These are phyloP conservation scores for Paraphoma chrysanthemicola DNA, from an alignment of 2,329 filamentous ascomycete species.

Conservation along the genomic window DNA sequence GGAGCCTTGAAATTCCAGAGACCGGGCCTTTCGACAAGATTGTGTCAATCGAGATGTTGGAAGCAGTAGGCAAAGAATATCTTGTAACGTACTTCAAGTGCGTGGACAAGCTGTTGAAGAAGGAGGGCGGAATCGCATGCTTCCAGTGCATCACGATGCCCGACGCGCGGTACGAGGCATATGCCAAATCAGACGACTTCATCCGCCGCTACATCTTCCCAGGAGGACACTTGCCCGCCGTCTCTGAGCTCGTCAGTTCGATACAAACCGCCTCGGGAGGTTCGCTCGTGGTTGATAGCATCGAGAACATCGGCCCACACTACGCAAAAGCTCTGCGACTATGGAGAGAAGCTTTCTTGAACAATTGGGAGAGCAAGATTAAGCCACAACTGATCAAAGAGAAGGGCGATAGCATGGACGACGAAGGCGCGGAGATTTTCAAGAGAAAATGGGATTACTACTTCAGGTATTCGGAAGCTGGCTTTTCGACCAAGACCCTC, in stretches of 20 bases:
- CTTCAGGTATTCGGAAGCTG: conserved; percentile 77
- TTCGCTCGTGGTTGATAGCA: conserved; percentile 68
- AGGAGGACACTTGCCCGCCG: conserved; percentile 74
- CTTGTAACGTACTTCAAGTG: conserved; percentile 71
- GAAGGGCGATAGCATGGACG: conserved; percentile 64
- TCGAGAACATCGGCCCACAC: conserved; percentile 77
- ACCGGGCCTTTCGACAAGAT: conserved; percentile 69
- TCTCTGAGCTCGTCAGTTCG: conserved; percentile 69
- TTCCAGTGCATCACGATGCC: conserved; percentile 83
- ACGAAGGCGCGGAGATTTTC: conserved; percentile 72
- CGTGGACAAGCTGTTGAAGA: conserved; percentile 69
- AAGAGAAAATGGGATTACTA: conserved; percentile 80
- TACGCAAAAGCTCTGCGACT: conserved; percentile 73
- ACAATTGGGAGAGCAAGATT: conserved; percentile 67
- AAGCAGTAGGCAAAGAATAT: conserved; percentile 74
- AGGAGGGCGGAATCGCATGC: conserved; percentile 69
- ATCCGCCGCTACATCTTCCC: conserved; percentile 81
- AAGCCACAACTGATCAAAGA: conserved; percentile 65
- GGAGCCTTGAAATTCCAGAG: conserved; percentile 62
- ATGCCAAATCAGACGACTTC: conserved; percentile 73
- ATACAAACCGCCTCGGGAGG: conserved; percentile 68
- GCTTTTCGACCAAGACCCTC: conserved; percentile 74
- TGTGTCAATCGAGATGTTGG: conserved; percentile 79
- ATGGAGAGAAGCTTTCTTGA: conserved; percentile 72
- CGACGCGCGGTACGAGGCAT: conserved; percentile 69